Evolutionary conservation across 106 monocot genomes (phyloP), one percentile per base, ranked within the genome.

Genomic region (Cymbidium sinense): DNA sequence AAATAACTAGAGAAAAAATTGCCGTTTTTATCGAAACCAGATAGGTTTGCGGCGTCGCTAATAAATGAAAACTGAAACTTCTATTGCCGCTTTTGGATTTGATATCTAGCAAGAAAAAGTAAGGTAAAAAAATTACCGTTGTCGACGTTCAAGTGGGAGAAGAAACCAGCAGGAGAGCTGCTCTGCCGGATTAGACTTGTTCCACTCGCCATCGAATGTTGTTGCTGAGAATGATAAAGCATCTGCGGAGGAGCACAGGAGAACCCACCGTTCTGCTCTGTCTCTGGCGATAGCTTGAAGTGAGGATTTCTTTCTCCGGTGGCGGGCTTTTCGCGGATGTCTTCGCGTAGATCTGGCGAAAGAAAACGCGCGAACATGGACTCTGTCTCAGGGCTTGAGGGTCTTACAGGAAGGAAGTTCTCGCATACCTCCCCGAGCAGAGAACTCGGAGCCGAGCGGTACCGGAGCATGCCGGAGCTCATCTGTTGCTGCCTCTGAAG

Each of bases 391-490:
- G 88, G 82, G 79, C 92, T 86, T 33, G 93, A 81, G 4, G 90
- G 78, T 15, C 90, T 76, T 3, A 61, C 77, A 7, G 90, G 86
- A 28, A 89, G 82, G 82, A 88, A 86, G 39, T 95, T 92, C 17
- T 93, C 96, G 79, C 85, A 86, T 15, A 84, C 77, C 23, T 99
- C 98, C 1, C 87, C 98, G 34, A 94, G 78, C 64, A 92, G 76
- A 11, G 87, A 76, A 80, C 90, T 90, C 70, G 98, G 94, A 20
- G 98, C 98, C 30, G 94, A 89, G 39, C 98, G 88, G 80, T 92
- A 99, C 39, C 98, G 84, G 31, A 99, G 90, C 65, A 99, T 41
- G 28, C 98, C 90, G 44, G 87, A 80, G 62, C 78, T 74, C 86
- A 84, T 81, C 79, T 89, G 87, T 36, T 85, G 78, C 43, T 84